Percentiles rank a stretch among this genome's conserved stretches.
phyloP scores from a whole-genome alignment of 192 early-diverging fungal species.

The Linnemannia hyalina region DNA sequence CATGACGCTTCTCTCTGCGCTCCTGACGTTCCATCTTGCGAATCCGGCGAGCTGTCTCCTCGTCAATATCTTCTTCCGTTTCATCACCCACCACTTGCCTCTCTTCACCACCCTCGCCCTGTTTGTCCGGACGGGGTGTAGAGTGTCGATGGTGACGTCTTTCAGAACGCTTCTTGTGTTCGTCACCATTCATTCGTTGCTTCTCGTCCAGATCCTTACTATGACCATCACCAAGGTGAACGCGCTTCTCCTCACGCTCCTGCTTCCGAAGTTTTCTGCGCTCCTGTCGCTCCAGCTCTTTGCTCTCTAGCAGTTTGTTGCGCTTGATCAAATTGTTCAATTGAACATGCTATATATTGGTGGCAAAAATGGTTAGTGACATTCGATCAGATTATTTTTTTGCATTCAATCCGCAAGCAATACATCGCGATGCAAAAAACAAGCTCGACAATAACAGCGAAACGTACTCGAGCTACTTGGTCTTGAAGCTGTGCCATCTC shows the following conservation, averaged over 20 bases:
- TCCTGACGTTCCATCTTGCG: slow-evolving; percentile 28
- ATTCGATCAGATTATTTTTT: background rate
- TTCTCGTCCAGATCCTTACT: slow-evolving; percentile 2
- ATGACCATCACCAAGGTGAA: slow-evolving; percentile 6
- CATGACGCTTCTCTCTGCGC: slow-evolving; percentile 11
- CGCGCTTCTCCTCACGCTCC: slow-evolving; percentile 31
- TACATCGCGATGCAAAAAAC: background rate
- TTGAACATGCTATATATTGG: slow-evolving; percentile 32
- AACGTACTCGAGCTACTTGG: slow-evolving; percentile 43
- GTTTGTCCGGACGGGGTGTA: slow-evolving; percentile 21
- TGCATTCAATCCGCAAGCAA: background rate
- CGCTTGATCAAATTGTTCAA: slow-evolving; percentile 37
- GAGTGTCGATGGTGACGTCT: slow-evolving; percentile 34
- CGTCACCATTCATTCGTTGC: background rate
- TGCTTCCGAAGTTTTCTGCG: slow-evolving; percentile 15
- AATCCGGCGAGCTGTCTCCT: slow-evolving; percentile 23
- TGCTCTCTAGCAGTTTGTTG: slow-evolving; percentile 36
- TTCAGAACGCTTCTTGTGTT: slow-evolving; percentile 11
- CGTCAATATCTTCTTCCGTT: slow-evolving; percentile 19
- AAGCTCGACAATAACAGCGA: background rate
- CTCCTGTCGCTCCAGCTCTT: slow-evolving; percentile 30
- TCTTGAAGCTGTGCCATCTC: slow-evolving; percentile 40
- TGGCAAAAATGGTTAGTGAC: background rate
- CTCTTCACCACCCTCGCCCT: slow-evolving; percentile 12
- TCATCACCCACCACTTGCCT: background rate